Evolutionary conservation across 2,329 filamentous ascomycete species (phyloP), one percentile per base, ranked within the genome.

Genomic region (Fusarium setosum): DNA sequence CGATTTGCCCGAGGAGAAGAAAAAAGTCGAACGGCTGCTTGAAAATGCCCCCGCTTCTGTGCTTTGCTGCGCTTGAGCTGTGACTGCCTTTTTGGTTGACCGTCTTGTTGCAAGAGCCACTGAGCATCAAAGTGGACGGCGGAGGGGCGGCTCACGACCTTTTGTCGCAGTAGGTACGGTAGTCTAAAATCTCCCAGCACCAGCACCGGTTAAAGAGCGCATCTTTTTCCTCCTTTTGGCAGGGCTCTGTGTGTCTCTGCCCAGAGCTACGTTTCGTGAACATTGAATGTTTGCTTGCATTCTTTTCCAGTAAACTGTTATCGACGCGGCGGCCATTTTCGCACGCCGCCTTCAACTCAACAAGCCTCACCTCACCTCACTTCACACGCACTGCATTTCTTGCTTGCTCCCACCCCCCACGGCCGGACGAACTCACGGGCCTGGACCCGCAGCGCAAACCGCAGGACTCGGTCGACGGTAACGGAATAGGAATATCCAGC

Each of bases 71-170:
- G 42, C 41, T 44, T 20, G 35, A 37, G 40, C 31, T 35, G 37
- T 55, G 49, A 51, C 45, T 61, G 32, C 51, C 64, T 34, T 51
- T 67, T 47, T 59, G 54, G 64, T 68, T 68, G 64, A 67, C 64
- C 60, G 64, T 67, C 59, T 56, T 12, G 50, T 53, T 47, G 50
- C 35, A 53, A 55, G 63, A 54, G 55, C 59, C 56, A 65, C 64
- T 61, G 56, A 61, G 47, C 56, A 32, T 61, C 64, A 57, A 63
- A 56, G 60, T 63, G 61, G 55, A 63, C 34, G 44, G 38, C 41
- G 50, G 64, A 68, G 60, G 64, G 64, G 64, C 49, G 35, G 55
- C 29, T 65, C 56, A 52, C 62, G 61, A 54, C 42, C 45, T 59
- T 61, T 59, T 67, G 60, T 55, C 64, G 50, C 37, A 59, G 63